phyloP scores from a whole-genome alignment of 257 asterid species.

The Jacaranda mimosifolia region DNA sequence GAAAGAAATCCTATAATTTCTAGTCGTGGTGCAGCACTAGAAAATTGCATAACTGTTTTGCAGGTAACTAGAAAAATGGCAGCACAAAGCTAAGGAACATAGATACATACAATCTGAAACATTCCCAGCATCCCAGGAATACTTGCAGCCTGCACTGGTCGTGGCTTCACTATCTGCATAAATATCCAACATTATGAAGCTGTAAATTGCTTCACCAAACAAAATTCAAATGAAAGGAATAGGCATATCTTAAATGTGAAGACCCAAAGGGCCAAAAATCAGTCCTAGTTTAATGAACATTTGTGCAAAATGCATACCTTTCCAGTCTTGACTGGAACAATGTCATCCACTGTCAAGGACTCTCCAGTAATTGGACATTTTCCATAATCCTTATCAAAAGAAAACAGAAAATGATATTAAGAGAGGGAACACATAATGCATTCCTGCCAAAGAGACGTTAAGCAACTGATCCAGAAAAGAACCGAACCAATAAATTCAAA shows the following conservation, averaged over 20 bases:
- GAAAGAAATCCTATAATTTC: slow-evolving; percentile 8
- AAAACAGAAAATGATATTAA: not conserved
- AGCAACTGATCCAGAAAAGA: too few relatives aligned
- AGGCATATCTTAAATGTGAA: not conserved
- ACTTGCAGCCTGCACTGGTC: slow-evolving; percentile 97
- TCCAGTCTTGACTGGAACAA: slow-evolving; percentile 82
- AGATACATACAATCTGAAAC: slow-evolving; percentile 82
- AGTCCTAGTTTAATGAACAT: not conserved
- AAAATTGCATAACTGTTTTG: slow-evolving; percentile 7
- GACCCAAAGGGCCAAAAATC: not conserved
- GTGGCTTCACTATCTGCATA: slow-evolving; percentile 90
- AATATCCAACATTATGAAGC: slow-evolving; percentile 15
- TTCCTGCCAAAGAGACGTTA: not conserved
- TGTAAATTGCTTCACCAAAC: slow-evolving; percentile 25
- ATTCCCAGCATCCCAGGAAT: slow-evolving; percentile 98
- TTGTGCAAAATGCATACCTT: slow-evolving; percentile 55
- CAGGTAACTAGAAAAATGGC: not conserved
- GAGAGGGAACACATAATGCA: not conserved
- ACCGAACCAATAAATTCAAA: not conserved
- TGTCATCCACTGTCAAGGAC: slow-evolving; percentile 78
- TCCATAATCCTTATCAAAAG: slow-evolving; percentile 57
- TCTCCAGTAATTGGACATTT: slow-evolving; percentile 97
- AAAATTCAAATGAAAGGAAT: not conserved
- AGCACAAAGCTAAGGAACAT: slow-evolving; percentile 28
- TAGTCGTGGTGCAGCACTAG: not conserved